Conservation (phyloP, 306 rosid species). For the Macrotyloma uniflorum region DNA sequence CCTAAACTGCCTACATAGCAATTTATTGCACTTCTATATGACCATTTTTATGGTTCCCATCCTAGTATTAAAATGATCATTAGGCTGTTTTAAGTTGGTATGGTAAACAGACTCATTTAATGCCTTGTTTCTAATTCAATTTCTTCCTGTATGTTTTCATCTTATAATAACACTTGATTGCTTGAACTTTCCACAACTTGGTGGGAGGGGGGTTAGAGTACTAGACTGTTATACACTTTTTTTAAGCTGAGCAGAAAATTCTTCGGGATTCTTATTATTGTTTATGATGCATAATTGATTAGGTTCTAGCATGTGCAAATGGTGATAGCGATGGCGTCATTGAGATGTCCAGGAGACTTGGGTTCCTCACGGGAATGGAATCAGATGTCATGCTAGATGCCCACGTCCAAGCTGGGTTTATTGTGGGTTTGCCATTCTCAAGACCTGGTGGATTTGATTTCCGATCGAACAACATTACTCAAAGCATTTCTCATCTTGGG, state of each 20-base stretch:
- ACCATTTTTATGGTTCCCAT: not conserved
- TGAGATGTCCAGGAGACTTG: constrained; percentile 93
- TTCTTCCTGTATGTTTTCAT: not conserved
- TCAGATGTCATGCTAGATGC: constrained; percentile 91
- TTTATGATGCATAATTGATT: constrained; percentile 33
- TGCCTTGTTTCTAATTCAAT: constrained; percentile 12
- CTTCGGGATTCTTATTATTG: not conserved
- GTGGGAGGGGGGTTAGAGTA: constrained; percentile 4
- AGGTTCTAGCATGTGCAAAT: constrained; percentile 92
- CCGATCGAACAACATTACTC: constrained; percentile 66
- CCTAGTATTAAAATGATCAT: constrained; percentile 13
- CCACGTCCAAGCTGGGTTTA: constrained; percentile 92
- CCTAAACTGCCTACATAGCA: not conserved
- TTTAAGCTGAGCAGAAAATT: constrained; percentile 15
- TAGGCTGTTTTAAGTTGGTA: not conserved
- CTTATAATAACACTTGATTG: constrained; percentile 1
- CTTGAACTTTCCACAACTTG: not conserved
- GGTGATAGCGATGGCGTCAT: constrained; percentile 67
- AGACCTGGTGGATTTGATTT: constrained; percentile 73
- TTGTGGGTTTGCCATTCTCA: constrained; percentile 92
- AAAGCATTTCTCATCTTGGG: constrained; percentile 80
- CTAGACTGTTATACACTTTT: not conserved
- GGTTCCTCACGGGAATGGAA: constrained; percentile 86
- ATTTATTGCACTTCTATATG: not conserved
- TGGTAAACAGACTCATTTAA: not conserved